Evolutionary conservation across 495 filamentous ascomycete species (phyloP), one percentile per base, ranked within the genome.

Genomic region (Aspergillus incahuasiensis): DNA sequence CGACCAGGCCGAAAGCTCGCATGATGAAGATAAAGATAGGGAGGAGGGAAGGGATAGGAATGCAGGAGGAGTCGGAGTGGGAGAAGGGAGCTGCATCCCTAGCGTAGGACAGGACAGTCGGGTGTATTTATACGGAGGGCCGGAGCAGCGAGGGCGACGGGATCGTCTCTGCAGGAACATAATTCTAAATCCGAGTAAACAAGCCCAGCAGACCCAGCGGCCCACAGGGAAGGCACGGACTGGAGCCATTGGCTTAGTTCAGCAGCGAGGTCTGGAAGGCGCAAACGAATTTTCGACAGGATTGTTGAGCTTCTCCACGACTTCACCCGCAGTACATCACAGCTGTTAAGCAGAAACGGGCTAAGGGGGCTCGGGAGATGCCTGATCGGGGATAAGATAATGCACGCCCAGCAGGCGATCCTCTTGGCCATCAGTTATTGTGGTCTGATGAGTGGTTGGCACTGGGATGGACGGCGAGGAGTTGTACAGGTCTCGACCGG

Each of bases 1-100:
- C 57, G 16, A 67, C 41, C 28, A 76, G 59, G 21, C 51, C 54
- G 21, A 67, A 44, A 16, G 57, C 54, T 49, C 65, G 67, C 73
- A 76, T 74, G 38, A 15, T 59, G 49, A 45, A 46, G 30, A 35
- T 49, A 49, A 19, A 3, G 32, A 25, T 44, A 24, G 25, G 35
- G 54, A 40, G 6, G 41, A 20, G 7, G 34, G 21, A n/a, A 39
- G 42, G 18, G 15, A 41, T 18, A 9, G 30, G 35, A 48, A 52
- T 30, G 28, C 22, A 52, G 21, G 13, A 15, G 32, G 12, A 15
- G 32, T 35, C 32, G 32, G 32, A 15, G 8, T 35, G 2, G 32
- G 13, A 15, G 32, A 35, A 35, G 32, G 32, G 32, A 9, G 32
- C 32, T 35, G 32, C 32, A 35, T 35, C 12, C 32, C 32, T 35